Base-by-base conservation (phyloP, 2,329 filamentous ascomycete genomes). In the Colletotrichum musae region DNA sequence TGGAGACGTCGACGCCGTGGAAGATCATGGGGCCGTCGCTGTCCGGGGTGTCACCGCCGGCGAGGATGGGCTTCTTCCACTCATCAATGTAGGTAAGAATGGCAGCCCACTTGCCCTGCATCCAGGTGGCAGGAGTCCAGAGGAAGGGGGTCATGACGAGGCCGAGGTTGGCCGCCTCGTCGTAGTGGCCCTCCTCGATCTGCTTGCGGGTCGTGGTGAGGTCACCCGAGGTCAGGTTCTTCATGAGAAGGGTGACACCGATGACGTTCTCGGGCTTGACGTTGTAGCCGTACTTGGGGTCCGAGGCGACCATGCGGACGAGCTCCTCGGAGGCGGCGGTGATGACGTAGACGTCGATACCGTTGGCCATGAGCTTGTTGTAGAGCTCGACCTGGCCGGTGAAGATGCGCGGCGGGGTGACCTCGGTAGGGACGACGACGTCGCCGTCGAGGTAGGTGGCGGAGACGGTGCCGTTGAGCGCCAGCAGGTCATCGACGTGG, bases 401-500 rank as follows among this genome's bases (percentile, higher is more conserved):
- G 53, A 82, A 84, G 51, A 82, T 63, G 56, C 74, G 76, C 36
- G 82, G 82, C 3, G 79, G 78, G 21, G 47, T 75, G 41, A 84
- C 72, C 1, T 75, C 73, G 2, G 72, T 73, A 1, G 75, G 18
- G 0, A 77, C 76, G 12, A 80, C 64, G 5, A 74, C 73, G 18
- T 77, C 80, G 18, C 71, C 79, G 10, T 80, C 76, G 52, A 74
- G 82, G 71, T 83, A 82, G 5, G 74, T 78, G n/a, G 77, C 75
- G 5, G 76, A 69, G 5, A 84, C 78, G 9, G 78, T 79, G 28
- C 57, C 70, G 74, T 82, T 80, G 65, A 82, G 77, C 1, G 82
- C 78, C 76, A 86, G 82, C 68, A 86, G 78, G 70, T 85, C 80
- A 71, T 85, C 85, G 2, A 84, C 80, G 71, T 83, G 82, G 67